phyloP scores from a whole-genome alignment of 805 yeast genomes.

The Candida coleopterorum region DNA sequence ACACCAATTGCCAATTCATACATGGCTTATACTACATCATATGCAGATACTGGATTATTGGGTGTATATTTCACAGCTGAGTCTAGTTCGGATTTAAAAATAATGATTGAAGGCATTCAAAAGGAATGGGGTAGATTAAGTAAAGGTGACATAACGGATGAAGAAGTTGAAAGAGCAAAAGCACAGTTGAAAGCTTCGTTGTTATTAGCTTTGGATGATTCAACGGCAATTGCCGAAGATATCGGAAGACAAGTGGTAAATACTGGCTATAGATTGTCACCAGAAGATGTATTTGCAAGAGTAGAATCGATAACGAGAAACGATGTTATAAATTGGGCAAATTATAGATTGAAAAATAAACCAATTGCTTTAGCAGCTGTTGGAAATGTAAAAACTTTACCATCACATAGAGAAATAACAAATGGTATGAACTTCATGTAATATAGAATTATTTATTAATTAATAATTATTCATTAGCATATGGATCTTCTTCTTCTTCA shows the following conservation, averaged over 20 bases:
- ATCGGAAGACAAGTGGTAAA: slow-evolving; percentile 96
- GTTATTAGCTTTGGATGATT: slow-evolving; percentile 84
- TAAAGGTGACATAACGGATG: slow-evolving; percentile 68
- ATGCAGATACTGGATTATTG: slow-evolving; percentile 97
- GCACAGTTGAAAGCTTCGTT: slow-evolving; percentile 92
- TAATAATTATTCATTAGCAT: slow-evolving; percentile 6
- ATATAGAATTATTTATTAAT: too few species aligned
- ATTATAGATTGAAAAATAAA: slow-evolving; percentile 66
- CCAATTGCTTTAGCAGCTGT: slow-evolving; percentile 90
- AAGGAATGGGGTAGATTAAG: slow-evolving; percentile 88
- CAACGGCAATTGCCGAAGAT: slow-evolving; percentile 95
- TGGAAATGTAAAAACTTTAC: slow-evolving; percentile 73
- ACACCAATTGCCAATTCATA: slow-evolving; percentile 84
- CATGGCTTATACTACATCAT: slow-evolving; percentile 95
- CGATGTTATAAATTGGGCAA: slow-evolving; percentile 87
- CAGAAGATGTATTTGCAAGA: slow-evolving; percentile 67
- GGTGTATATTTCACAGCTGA: slow-evolving; percentile 91
- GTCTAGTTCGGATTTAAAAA: slow-evolving; percentile 58
- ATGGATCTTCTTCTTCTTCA: slow-evolving; percentile 25
- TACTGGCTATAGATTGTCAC: slow-evolving; percentile 74
- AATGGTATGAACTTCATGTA: slow-evolving; percentile 23
- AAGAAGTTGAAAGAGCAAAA: slow-evolving; percentile 91
- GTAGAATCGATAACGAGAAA: slow-evolving; percentile 74
- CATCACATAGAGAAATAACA: slow-evolving; percentile 57
- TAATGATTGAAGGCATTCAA: slow-evolving; percentile 68